A percentile compares a stretch with the other conserved stretches of the same genome.
Evolutionary conservation across 495 filamentous ascomycete species (phyloP).

Genomic region (Penicillium canescens): DNA sequence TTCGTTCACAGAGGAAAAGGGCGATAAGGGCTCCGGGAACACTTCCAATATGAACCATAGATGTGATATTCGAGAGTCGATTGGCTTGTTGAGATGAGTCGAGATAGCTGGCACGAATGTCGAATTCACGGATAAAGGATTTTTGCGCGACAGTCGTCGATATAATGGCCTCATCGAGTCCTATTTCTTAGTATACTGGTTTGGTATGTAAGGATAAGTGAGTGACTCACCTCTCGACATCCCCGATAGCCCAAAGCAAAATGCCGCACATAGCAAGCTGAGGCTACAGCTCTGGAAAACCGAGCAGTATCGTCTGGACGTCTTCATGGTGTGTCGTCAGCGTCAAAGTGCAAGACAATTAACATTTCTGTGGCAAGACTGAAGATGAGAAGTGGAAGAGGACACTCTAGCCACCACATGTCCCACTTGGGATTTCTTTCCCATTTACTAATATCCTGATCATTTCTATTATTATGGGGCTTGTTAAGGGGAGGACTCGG

Average conservation of each 20-base stretch:
- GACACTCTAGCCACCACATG: too few relatives aligned
- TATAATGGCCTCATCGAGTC: slow-evolving; percentile 62
- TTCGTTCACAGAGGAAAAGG: slow-evolving; percentile 58
- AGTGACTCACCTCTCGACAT: slow-evolving; percentile 15
- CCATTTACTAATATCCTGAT: too few relatives aligned
- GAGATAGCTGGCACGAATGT: slow-evolving; percentile 36
- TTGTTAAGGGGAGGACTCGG: not conserved
- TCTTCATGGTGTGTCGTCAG: too few relatives aligned
- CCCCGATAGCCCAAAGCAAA: slow-evolving; percentile 20
- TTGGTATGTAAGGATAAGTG: not conserved
- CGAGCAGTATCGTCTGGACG: too few relatives aligned
- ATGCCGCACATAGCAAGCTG: slow-evolving; percentile 14
- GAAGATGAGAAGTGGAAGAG: too few relatives aligned
- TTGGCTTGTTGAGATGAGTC: slow-evolving; percentile 46
- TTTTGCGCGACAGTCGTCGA: slow-evolving; percentile 32
- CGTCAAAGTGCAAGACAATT: too few relatives aligned
- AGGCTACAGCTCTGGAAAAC: slow-evolving; percentile 8
- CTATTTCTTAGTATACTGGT: not conserved
- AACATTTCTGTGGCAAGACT: too few relatives aligned
- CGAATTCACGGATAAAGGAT: slow-evolving; percentile 20
- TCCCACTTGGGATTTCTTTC: too few relatives aligned
- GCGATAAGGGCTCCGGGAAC: slow-evolving; percentile 57
- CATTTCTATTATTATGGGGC: not conserved
- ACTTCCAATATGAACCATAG: slow-evolving; percentile 64
- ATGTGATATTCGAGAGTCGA: slow-evolving; percentile 59